These are phyloP conservation scores for Epicoccum sorghinum DNA, from an alignment of 2,329 filamentous ascomycete genomes.

Conservation along the genomic window DNA sequence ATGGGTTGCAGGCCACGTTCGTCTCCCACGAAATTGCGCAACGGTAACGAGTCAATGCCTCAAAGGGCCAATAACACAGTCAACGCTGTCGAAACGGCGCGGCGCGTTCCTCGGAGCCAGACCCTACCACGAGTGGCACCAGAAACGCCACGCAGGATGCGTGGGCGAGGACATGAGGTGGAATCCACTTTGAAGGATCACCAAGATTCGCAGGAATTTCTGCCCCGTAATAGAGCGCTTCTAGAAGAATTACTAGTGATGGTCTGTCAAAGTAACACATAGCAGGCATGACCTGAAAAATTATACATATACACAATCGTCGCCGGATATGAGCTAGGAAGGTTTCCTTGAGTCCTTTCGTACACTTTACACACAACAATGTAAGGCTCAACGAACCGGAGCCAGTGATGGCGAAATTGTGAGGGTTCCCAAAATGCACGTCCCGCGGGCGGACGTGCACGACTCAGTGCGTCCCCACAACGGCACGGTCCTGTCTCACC, in stretches of 20 bases:
- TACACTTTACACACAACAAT: neutral
- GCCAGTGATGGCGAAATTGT: conserved; percentile 1
- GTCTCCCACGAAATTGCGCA: conserved; percentile 9
- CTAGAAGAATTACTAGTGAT: conserved; percentile 2
- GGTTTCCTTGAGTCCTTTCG: neutral
- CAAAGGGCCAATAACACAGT: conserved; percentile 2
- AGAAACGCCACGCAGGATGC: neutral
- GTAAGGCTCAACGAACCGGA: neutral
- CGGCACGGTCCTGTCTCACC: conserved; percentile 6
- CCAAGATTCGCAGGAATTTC: neutral
- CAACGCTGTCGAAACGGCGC: conserved; percentile 4
- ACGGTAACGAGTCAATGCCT: conserved; percentile 8
- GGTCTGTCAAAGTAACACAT: neutral
- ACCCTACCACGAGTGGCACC: neutral
- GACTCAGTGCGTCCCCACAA: conserved; percentile 7
- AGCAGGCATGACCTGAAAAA: too few relatives aligned
- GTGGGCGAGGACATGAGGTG: neutral
- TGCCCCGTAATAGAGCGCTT: neutral
- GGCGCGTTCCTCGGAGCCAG: conserved; percentile 8
- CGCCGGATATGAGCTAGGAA: neutral
- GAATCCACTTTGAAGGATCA: neutral
- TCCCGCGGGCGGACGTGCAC: neutral
- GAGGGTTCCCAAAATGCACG: neutral
- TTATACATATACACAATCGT: neutral
- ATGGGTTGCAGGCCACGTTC: neutral